Evolutionary conservation across 73 alveolate genomes (phyloP).

Genomic region (Uronychia setigera): DNA sequence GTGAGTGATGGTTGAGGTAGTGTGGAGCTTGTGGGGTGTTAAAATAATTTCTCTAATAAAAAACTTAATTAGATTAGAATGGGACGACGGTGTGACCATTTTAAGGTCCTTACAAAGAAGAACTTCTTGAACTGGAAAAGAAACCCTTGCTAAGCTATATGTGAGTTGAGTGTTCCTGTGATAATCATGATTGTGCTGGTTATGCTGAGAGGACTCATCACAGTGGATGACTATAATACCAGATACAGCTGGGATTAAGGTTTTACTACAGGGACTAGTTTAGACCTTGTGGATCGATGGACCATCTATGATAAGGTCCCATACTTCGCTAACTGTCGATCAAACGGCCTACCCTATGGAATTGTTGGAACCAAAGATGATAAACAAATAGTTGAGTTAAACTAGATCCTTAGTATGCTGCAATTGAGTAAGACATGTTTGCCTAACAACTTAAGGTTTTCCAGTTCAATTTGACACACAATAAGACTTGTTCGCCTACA

Average conservation of each 20-base stretch:
- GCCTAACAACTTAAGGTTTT: no score
- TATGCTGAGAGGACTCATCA: background rate
- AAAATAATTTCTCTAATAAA: no score
- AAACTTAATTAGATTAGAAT: no score
- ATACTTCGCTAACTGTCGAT: background rate
- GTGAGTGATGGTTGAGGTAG: no score
- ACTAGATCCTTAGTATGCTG: no score
- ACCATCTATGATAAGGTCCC: background rate
- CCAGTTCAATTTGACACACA: background rate
- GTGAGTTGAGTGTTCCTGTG: slow-evolving; percentile 64
- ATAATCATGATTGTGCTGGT: slow-evolving; percentile 35
- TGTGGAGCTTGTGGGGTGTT: no score
- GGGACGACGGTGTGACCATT: slow-evolving; percentile 13
- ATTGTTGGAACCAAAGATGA: background rate
- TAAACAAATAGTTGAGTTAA: no score
- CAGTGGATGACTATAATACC: background rate
- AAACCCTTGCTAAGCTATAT: slow-evolving; percentile 51
- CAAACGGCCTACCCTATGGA: background rate
- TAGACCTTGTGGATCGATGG: background rate
- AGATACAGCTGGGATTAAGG: background rate
- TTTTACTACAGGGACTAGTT: background rate
- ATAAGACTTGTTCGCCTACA: background rate
- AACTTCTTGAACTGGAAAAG: slow-evolving; percentile 62
- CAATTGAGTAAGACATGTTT: no score
- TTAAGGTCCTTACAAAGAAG: slow-evolving; percentile 57